phyloP scores from a whole-genome alignment of 345 rosid species.

The Cardamine occulta region DNA sequence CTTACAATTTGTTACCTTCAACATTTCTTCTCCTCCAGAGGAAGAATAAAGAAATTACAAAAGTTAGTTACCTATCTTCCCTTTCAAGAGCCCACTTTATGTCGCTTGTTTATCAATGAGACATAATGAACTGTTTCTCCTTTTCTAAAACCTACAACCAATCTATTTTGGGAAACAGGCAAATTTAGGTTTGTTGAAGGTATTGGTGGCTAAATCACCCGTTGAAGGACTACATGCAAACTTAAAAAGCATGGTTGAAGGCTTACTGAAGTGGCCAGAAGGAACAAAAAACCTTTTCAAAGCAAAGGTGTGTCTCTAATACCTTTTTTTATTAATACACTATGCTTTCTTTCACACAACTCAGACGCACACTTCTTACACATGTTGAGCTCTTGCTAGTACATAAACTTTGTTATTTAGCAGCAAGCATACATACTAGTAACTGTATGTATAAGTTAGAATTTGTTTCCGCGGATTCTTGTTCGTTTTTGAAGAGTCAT shows the following conservation, averaged over 20 bases:
- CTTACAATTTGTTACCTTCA: conserved; percentile 83
- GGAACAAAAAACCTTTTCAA: conserved; percentile 81
- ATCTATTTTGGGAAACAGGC: conserved; percentile 64
- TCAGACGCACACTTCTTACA: not conserved
- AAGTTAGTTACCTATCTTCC: conserved; percentile 53
- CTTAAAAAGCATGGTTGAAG: conserved; percentile 75
- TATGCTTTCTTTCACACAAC: conserved; percentile 14
- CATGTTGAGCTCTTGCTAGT: conserved; percentile 15
- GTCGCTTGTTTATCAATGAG: conserved; percentile 7
- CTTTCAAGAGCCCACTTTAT: conserved; percentile 6
- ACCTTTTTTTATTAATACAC: not conserved
- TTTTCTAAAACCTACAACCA: conserved; percentile 32
- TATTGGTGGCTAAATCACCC: conserved; percentile 89
- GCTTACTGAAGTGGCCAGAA: conserved; percentile 88
- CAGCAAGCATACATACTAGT: not conserved
- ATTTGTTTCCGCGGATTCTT: conserved; percentile 17
- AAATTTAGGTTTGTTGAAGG: conserved; percentile 86
- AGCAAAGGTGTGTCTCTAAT: conserved; percentile 67
- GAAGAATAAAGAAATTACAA: conserved; percentile 85
- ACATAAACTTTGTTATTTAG: conserved; percentile 14
- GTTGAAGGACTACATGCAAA: conserved; percentile 76
- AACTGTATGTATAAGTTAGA: not conserved
- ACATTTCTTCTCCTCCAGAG: conserved; percentile 84
- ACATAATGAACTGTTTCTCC: conserved; percentile 6
- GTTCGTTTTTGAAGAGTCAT: conserved; percentile 23